phyloP scores from a whole-genome alignment of 345 rosid species.

The Carallia brachiata region DNA sequence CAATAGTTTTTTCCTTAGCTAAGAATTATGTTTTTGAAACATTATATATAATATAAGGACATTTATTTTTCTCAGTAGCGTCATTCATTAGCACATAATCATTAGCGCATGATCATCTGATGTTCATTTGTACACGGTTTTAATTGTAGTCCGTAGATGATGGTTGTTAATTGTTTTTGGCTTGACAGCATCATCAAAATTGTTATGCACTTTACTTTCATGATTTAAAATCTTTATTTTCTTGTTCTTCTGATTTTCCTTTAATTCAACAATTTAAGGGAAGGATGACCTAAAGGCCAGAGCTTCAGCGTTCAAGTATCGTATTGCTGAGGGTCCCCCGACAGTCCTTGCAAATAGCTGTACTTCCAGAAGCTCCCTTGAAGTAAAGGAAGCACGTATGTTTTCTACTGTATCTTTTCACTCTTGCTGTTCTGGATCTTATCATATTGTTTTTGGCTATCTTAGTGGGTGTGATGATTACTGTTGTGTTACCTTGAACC shows the following conservation, averaged over 20 bases:
- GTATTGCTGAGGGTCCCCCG: constrained; percentile 15
- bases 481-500: constrained; percentile 27
- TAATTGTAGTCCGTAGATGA: neutral
- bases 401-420: constrained; percentile 12
- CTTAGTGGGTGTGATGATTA: constrained; percentile 1
- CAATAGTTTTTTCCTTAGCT: too few relatives aligned
- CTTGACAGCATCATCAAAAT: constrained; percentile 2
- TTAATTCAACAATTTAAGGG: constrained; percentile 20
- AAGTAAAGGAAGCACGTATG: constrained; percentile 40
- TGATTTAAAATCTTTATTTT: constrained; percentile 15
- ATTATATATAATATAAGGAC: too few relatives aligned
- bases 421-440: constrained; percentile 17
- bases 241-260: constrained; percentile 8
- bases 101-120: too few relatives aligned
- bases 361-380: constrained; percentile 22
- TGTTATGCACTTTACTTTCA: constrained; percentile 1
- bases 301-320: constrained; percentile 21
- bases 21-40: too few relatives aligned
- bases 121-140: too few relatives aligned
- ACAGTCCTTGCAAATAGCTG: constrained; percentile 4
- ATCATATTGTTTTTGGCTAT: constrained; percentile 9
- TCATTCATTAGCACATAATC: too few relatives aligned
- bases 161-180: neutral
- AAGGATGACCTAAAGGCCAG: constrained; percentile 18
- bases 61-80: too few relatives aligned